Base-by-base conservation (phyloP, 768 basidiomycete genomes). In the Paxillus ammoniavirescens region DNA sequence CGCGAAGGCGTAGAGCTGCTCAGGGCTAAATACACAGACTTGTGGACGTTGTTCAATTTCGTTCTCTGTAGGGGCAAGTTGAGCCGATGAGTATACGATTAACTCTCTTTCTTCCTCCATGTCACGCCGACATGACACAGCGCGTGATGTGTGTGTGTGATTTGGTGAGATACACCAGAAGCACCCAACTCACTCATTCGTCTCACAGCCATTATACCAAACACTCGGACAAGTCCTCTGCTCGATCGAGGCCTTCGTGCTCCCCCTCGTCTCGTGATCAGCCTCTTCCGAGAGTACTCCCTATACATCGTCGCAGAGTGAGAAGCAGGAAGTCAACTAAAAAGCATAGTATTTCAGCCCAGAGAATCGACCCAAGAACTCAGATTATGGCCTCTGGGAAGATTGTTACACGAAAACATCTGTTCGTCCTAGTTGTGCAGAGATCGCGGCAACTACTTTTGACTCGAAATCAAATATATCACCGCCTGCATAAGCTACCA, bases 361-460 rank as follows among this genome's bases (percentile, higher is more conserved):
- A 45, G 50, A 21, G 21, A 21, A 21, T 21, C 21, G 21, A 3
- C 21, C 21, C 21, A 3, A 1, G 21, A 3, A 21, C 21, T 21
- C 21, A 21, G 21, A 21, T 21, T 21, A 21, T 47, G 40, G n/a
- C n/a, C 8, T 12, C 15, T n/a, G 15, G 5, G 33, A 33, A 8
- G 12, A 9, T 10, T 33, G 21, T 52, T 53, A 65, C 48, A 56
- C 53, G 31, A 66, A 62, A 14, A 66, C 3, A 55, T 66, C 61
- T 8, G 41, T 55, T 14, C 61, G 42, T 12, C 59, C 58, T 6
- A 69, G 38, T 21, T 64, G 63, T 15, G 43, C 58, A 10, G 60
- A 77, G 21, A 77, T 67, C 9, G 73, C 63, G 0, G 71, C 75
- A 13, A 75, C 68, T 2, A 74, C 72, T 49, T 77, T 77, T 30